Percentiles rank a stretch among this genome's conserved stretches.
phyloP scores from a whole-genome alignment of 2,329 filamentous ascomycete species.

The Phyllosticta citribraziliensis region DNA sequence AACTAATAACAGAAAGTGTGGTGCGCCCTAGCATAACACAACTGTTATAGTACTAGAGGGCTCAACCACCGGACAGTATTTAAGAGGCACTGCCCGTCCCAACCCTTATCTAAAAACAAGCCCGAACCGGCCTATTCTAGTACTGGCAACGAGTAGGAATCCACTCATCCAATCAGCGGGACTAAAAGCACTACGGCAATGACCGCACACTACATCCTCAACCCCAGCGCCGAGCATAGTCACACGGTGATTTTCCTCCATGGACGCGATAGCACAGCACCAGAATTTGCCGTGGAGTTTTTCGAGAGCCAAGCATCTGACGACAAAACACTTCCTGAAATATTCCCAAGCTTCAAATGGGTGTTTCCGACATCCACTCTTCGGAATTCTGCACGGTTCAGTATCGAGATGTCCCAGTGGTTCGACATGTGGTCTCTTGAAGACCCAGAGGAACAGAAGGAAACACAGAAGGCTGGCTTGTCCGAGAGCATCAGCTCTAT shows the following conservation, averaged over 20 bases:
- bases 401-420: constrained; percentile 26
- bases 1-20: too few relatives aligned
- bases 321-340: constrained; percentile 20
- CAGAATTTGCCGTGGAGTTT: constrained; percentile 32
- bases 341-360: constrained; percentile 27
- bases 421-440: constrained; percentile 27
- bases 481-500: constrained; percentile 15
- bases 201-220: not conserved
- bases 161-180: not conserved
- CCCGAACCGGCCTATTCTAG: too few relatives aligned
- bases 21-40: too few relatives aligned
- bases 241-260: constrained; percentile 39
- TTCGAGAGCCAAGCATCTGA: constrained; percentile 26
- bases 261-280: constrained; percentile 29
- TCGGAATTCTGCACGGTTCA: constrained; percentile 17
- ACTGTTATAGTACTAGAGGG: too few relatives aligned
- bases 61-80: too few relatives aligned
- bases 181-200: not conserved
- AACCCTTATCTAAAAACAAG: too few relatives aligned
- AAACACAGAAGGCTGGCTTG: constrained; percentile 16
- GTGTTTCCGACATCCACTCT: constrained; percentile 25
- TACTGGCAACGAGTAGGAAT: too few relatives aligned
- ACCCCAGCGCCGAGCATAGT: not conserved
- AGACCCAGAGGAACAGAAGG: constrained; percentile 17
- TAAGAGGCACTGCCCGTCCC: too few relatives aligned